Conservation (phyloP, 148 eudicot genomes). For the Diospyros lotus region DNA sequence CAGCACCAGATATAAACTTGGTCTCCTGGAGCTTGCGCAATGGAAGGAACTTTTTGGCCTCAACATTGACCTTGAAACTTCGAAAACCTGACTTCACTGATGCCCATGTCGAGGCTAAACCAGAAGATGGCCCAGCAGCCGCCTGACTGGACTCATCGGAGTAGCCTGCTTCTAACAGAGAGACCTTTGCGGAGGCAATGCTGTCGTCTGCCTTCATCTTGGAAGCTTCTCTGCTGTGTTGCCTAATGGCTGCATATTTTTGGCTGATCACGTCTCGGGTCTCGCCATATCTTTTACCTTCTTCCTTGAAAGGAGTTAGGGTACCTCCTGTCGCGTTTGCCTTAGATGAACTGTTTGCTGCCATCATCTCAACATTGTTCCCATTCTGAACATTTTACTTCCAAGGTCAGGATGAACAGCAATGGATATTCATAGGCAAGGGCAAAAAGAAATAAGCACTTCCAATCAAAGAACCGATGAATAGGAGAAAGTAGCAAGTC, state of each 20-base stretch:
- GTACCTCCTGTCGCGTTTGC: conserved; percentile 35
- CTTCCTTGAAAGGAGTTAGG: conserved; percentile 30
- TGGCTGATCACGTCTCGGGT: conserved; percentile 67
- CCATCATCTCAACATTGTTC: conserved; percentile 44
- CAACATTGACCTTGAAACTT: conserved; percentile 60
- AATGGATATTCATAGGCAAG: not conserved
- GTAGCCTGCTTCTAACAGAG: conserved; percentile 48
- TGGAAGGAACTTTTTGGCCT: conserved; percentile 62
- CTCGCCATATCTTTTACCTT: conserved; percentile 44
- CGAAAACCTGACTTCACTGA: conserved; percentile 69
- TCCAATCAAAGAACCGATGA: not conserved
- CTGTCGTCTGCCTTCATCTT: conserved; percentile 38
- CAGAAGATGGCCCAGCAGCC: conserved; percentile 34
- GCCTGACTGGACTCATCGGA: conserved; percentile 19
- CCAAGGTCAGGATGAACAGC: not conserved
- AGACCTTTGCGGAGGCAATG: conserved; percentile 58
- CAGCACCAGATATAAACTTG: conserved; percentile 34
- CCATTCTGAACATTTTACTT: conserved; percentile 29
- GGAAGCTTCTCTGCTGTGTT: conserved; percentile 53
- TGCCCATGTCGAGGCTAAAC: conserved; percentile 69
- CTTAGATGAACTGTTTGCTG: conserved; percentile 24
- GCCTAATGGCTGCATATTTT: conserved; percentile 73
- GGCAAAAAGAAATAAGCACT: not conserved
- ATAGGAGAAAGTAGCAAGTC: not conserved
- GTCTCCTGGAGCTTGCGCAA: conserved; percentile 43